Base-by-base conservation (phyloP, 179 eudicot genomes). In the Vitellaria paradoxa region DNA sequence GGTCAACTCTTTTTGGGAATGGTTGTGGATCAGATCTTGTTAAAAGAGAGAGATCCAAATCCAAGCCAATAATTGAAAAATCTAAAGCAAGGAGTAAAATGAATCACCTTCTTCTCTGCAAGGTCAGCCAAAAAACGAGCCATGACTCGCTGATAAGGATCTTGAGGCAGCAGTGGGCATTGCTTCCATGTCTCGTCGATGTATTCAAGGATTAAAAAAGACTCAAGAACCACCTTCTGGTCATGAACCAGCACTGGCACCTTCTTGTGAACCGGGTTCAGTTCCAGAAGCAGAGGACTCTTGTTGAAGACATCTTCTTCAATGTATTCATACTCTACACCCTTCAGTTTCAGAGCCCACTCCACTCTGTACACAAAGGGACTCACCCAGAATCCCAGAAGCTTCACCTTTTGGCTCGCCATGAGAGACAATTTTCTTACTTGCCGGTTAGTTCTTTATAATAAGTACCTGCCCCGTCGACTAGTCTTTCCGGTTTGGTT, bases 291-390 rank as follows among this genome's bases (percentile, higher is more conserved):
- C 40, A 45, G 74, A 77, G 79, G 74, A 13, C 57, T 78, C 70
- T 80, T 76, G 60, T 80, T 76, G 59, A n/a, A 76, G 37, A 80
- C 55, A 15, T 80, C 82, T 21, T 80, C 83, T 70, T 79, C 82
- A 24, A 79, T 68, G 78, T 57, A 79, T 20, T 74, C 70, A 37
- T 79, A 79, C 55, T 46, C 45, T 0, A 79, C 20, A 10, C 82
- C 78, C 74, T 79, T 79, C 8, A 74, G 75, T 30, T 59, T 75
- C 20, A 79, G 69, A 49, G 82, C 82, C 82, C 82, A 79, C 15
- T 68, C 70, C 23, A 75, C 75, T 45, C 70, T 75, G 4, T 18
- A 14, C 2, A 23, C 45, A 69, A 26, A 75, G 10, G 82, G 79
- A 70, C 82, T 68, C 2, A 63, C 69, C 74, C 82, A 75, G 14